These are phyloP conservation scores for Blastobotrys illinoisensis DNA, from an alignment of 1,139 yeast species.

Conservation along the genomic window DNA sequence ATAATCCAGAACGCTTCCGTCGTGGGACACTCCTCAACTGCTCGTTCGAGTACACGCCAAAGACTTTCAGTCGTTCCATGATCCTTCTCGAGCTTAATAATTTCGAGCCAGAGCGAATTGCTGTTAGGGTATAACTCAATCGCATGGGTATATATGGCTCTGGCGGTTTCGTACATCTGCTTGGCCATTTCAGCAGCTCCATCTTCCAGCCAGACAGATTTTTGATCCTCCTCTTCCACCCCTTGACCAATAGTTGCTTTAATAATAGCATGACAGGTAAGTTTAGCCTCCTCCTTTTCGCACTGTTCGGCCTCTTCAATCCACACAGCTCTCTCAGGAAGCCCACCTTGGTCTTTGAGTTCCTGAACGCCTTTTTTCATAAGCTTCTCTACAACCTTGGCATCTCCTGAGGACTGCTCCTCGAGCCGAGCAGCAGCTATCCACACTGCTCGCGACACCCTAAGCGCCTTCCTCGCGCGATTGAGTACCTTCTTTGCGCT, in stretches of 20 bases:
- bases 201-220: constrained; percentile 34
- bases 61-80: constrained; percentile 34
- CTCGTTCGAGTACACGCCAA: constrained; percentile 47
- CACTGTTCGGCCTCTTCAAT: constrained; percentile 42
- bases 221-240: constrained; percentile 28
- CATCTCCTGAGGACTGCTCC: constrained; percentile 45
- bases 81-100: constrained; percentile 44
- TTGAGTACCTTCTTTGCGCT: constrained; percentile 54
- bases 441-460: constrained; percentile 59
- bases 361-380: constrained; percentile 52
- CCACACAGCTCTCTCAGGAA: constrained; percentile 41
- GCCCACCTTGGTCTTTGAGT: constrained; percentile 29
- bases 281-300: constrained; percentile 31
- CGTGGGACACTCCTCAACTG: constrained; percentile 45
- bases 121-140: constrained; percentile 46
- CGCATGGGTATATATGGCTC: constrained; percentile 45
- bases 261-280: constrained; percentile 35
- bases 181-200: constrained; percentile 30
- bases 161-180: constrained; percentile 37
- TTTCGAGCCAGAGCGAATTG: constrained; percentile 50
- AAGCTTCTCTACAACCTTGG: constrained; percentile 41
- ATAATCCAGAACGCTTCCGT: constrained; percentile 52
- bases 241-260: constrained; percentile 30
- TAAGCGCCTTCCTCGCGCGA: constrained; percentile 48
- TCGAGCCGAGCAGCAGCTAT: constrained; percentile 66